These are phyloP conservation scores for Sugiyamaella valdiviana DNA, from an alignment of 805 yeast genomes.

Conservation along the genomic window DNA sequence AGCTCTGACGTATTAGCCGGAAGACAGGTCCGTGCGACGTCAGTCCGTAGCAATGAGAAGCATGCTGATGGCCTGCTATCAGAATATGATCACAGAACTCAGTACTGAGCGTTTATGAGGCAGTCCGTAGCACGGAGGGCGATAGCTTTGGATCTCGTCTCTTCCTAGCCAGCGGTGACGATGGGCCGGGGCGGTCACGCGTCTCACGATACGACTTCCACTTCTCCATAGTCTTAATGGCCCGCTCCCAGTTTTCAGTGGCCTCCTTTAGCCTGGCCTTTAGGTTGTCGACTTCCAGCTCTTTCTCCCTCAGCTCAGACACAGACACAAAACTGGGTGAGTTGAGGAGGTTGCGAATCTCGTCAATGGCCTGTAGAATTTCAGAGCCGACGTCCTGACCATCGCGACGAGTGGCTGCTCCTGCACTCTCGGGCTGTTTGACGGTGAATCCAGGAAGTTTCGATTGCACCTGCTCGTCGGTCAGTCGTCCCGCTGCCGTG, in stretches of 20 bases:
- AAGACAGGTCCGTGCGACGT: too few species aligned
- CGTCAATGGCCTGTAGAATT: conserved; percentile 11
- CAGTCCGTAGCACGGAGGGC: too few species aligned
- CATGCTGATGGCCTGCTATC: too few species aligned
- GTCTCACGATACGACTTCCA: conserved; percentile 22
- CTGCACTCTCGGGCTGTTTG: conserved; percentile 1
- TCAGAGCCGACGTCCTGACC: conserved; percentile 12
- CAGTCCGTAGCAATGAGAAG: too few species aligned
- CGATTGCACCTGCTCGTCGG: conserved; percentile 7
- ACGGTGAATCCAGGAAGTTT: conserved; percentile 4
- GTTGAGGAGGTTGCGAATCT: conserved; percentile 12
- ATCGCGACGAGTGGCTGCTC: conserved; percentile 11
- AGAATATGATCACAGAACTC: too few species aligned
- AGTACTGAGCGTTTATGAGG: too few species aligned
- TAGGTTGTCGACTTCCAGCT: conserved; percentile 16
- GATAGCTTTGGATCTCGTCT: too few species aligned
- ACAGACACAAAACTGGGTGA: conserved; percentile 20
- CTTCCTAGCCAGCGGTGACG: background rate
- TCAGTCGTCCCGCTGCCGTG: conserved; percentile 5
- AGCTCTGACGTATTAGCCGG: too few species aligned
- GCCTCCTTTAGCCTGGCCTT: conserved; percentile 17
- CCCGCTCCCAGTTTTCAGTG: conserved; percentile 23
- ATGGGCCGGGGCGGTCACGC: background rate
- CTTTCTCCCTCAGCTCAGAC: conserved; percentile 15
- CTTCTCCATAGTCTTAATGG: conserved; percentile 24